Evolutionary conservation across 352 stramenopile genomes (phyloP).

Genomic region (Globisporangium yorkense): DNA sequence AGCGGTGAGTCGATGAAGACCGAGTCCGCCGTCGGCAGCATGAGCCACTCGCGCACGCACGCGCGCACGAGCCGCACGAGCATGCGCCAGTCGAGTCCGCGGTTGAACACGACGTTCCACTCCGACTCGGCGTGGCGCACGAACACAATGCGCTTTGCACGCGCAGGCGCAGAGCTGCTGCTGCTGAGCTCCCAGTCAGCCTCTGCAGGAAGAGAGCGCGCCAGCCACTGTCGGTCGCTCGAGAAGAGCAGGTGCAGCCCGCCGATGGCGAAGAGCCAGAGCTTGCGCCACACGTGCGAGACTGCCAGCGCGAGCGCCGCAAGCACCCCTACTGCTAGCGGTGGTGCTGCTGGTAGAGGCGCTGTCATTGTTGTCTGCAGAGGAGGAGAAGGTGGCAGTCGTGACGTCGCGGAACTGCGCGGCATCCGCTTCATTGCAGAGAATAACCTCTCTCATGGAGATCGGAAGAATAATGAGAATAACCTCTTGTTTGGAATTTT

Average conservation of each 20-base stretch:
- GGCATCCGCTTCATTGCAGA: too few relatives aligned
- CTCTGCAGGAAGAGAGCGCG: neutral
- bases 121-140: constrained; percentile 84
- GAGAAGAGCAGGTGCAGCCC: constrained; percentile 71
- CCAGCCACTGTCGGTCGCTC: constrained; percentile 50
- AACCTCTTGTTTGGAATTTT: too few relatives aligned
- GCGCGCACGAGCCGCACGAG: constrained; percentile 44
- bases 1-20: constrained; percentile 85
- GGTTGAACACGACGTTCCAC: constrained; percentile 89
- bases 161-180: neutral
- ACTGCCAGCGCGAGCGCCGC: constrained; percentile 21
- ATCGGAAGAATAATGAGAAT: too few relatives aligned
- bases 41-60: constrained; percentile 56
- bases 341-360: neutral
- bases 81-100: constrained; percentile 41
- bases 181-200: neutral
- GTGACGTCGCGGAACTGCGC: too few relatives aligned
- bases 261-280: constrained; percentile 54
- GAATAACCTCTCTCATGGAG: too few relatives aligned
- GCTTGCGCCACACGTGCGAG: constrained; percentile 52
- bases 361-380: neutral
- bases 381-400: too few relatives aligned
- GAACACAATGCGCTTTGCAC: constrained; percentile 67
- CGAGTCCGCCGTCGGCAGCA: constrained; percentile 63
- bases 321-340: constrained; percentile 7